Base-by-base conservation (phyloP, 345 rosid species). In the Salix dunnii region DNA sequence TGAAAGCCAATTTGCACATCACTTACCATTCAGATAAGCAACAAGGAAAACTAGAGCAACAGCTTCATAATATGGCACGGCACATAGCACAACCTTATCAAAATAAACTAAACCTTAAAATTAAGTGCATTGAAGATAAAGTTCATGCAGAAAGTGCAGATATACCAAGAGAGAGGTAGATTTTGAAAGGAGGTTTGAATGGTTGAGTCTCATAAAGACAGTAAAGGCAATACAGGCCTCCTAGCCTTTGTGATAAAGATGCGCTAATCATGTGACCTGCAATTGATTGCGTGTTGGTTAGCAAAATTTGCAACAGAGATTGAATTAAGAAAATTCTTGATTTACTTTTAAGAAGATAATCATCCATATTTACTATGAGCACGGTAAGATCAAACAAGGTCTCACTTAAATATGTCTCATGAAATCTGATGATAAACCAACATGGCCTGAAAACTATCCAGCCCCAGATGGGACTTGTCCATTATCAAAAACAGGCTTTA, bases 191-290 rank as follows among this genome's bases (percentile, higher is more conserved):
- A 80, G 93, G 96, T 82, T 90, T 89, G 75, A 88, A 95, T 46
- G 93, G 96, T 79, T 95, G 96, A 84, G 87, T 87, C 85, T 89
- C 97, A 75, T 91, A 84, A 49, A 93, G 92, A 83, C 93, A 95
- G 85, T 86, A 93, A 62, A 95, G 96, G 90, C 98, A 95, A 84
- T 93, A 91, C 25, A 95, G 86, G 55, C 93, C 98, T 58, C 96
- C 98, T n/a, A 91, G 83, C 79, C 91, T 88, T 71, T 68, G 72
- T 72, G 91, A 86, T 42, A 95, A 89, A 35, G 94, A 83, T 73
- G 72, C 60, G 67, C 83, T 77, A 64, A 87, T 62, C 84, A 96
- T 84, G 78, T 90, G 85, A 83, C 96, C 98, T 96, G 91, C 86
- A 85, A 46, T 48, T 16, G 75, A 74, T 73, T 60, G 53, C 51